Base-by-base conservation (phyloP, 176 grass and related monocot genomes). In the Areca catechu region DNA sequence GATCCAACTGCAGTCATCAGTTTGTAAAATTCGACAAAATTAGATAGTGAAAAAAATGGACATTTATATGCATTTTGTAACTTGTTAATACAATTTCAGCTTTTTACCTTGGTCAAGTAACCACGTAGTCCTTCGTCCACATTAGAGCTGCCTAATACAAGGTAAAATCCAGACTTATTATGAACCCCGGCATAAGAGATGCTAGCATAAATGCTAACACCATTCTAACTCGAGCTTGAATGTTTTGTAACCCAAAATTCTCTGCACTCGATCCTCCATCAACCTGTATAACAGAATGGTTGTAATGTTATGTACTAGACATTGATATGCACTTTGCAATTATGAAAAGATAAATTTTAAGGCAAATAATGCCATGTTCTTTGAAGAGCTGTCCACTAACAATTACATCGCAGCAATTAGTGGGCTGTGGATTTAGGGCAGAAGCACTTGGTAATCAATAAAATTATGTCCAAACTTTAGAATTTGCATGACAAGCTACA, bases 151-250 rank as follows among this genome's bases (percentile, higher is more conserved):
- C 93, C 93, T 53, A 97, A 77, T 65, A 97, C 86, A 74, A 97
- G 92, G 91, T 88, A 97, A 77, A 97, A 97, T n/a, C 93, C 86
- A 71, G 86, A 76, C 61, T 97, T 97, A 43, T 73, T 90, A 57
- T 97, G 81, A 53, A 88, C 76, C 93, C 93, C 74, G 92, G 92
- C 86, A 97, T 81, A 58, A 97, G 82, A 77, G 88, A 90, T 37
- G 93, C 86, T 75, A 88, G 67, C 93, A 97, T 97, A 79, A 91
- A 97, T 62, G 93, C 87, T 22, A 97, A 61, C 63, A 97, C 86
- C 93, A 97, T 97, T 70, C 87, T 90, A 48, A 97, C 83, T 82
- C 87, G 87, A 17, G 93, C 93, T 97, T 97, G 93, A 77, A 97
- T 97, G 62, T 97, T 97, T 77, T 97, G 93, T 61, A 97, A 74